A percentile compares a stretch with the other conserved stretches of the same genome.
These are phyloP conservation scores for Pseudodiploospora longispora DNA, from an alignment of 2,329 filamentous ascomycete genomes.

Conservation along the genomic window DNA sequence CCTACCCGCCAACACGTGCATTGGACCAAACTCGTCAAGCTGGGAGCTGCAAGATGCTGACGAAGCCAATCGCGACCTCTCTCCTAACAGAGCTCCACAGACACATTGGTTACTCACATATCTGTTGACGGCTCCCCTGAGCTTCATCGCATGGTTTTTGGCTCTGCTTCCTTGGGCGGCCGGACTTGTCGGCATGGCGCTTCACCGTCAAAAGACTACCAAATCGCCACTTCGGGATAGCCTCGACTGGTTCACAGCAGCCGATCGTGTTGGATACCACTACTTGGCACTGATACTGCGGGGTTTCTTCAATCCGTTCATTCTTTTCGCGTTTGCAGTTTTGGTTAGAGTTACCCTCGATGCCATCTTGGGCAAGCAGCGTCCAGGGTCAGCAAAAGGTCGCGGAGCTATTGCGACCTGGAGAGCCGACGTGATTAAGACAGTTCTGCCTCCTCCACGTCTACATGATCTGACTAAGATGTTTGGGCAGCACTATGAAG, in stretches of 20 bases:
- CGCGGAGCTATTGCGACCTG: conserved; percentile 33
- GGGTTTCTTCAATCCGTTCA: conserved; percentile 31
- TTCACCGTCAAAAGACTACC: conserved; percentile 23
- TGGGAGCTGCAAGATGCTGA: conserved; percentile 43
- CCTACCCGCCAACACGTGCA: conserved; percentile 40
- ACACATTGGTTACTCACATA: conserved; percentile 37
- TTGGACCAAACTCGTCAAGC: conserved; percentile 49
- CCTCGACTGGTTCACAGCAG: conserved; percentile 41
- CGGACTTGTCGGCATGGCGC: conserved; percentile 37
- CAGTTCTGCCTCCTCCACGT: conserved; percentile 32
- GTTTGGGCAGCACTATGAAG: conserved; percentile 48
- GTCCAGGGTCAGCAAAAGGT: conserved; percentile 20
- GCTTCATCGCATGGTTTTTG: conserved; percentile 30
- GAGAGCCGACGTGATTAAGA: conserved; percentile 35
- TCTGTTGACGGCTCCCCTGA: conserved; percentile 35
- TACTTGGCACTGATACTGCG: conserved; percentile 39
- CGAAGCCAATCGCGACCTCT: conserved; percentile 39
- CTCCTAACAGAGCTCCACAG: conserved; percentile 27
- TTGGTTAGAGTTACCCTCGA: conserved; percentile 34
- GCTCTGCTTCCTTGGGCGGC: conserved; percentile 37
- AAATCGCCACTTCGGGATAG: conserved; percentile 31
- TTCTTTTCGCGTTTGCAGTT: conserved; percentile 35
- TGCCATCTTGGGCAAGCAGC: conserved; percentile 27
- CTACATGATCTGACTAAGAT: conserved; percentile 41
- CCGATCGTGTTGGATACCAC: conserved; percentile 39